Conservation (phyloP, 768 basidiomycete species). For the Pisolithus orientalis region DNA sequence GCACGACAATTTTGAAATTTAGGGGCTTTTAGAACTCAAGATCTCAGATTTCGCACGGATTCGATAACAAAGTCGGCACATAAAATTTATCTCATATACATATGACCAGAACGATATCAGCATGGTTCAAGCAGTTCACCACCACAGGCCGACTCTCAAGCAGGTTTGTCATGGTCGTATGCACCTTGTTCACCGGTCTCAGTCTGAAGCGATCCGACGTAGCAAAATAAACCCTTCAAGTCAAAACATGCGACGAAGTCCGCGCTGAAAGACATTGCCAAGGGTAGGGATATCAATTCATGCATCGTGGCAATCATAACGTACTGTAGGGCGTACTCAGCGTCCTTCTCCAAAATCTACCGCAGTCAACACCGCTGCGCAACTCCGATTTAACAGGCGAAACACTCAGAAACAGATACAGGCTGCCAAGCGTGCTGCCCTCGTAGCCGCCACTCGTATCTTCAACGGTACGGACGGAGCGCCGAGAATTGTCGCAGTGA, state of each 20-base stretch:
- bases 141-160: conserved; percentile 80
- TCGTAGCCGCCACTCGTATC: conserved; percentile 68
- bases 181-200: neutral
- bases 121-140: conserved; percentile 41
- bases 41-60: too few relatives aligned
- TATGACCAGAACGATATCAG: neutral
- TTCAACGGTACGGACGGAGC: conserved; percentile 74
- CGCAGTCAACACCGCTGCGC: conserved; percentile 48
- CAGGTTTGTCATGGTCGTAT: conserved; percentile 43
- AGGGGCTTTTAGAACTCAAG: too few relatives aligned
- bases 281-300: conserved; percentile 45
- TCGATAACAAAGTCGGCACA: too few relatives aligned
- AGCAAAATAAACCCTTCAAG: conserved; percentile 93
- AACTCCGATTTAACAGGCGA: conserved; percentile 70
- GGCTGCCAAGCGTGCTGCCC: conserved; percentile 56
- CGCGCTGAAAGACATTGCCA: conserved; percentile 74
- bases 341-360: conserved; percentile 49
- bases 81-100: too few relatives aligned
- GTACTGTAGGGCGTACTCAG: conserved; percentile 48
- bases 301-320: neutral
- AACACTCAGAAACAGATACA: conserved; percentile 86
- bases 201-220: conserved; percentile 1
- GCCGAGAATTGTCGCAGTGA: conserved; percentile 81
- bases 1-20: too few relatives aligned
- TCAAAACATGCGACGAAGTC: conserved; percentile 87